These are phyloP conservation scores for Medakamo hakoo DNA, from an alignment of 139 green algal genomes.

Conservation along the genomic window DNA sequence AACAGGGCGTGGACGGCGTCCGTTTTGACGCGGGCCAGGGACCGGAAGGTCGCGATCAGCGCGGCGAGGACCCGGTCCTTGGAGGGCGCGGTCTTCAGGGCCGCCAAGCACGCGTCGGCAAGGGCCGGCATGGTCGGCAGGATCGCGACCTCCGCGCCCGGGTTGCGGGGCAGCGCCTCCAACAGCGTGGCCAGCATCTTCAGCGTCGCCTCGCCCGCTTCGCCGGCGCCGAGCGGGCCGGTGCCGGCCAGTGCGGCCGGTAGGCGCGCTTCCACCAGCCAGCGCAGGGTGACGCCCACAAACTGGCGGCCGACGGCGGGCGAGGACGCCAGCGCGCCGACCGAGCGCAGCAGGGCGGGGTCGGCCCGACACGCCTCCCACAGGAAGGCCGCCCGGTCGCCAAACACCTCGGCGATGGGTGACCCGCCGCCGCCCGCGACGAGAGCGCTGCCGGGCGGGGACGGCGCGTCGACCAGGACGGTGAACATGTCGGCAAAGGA, in stretches of 20 bases:
- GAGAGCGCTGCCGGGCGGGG: too few species aligned
- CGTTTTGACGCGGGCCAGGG: constrained; percentile 15
- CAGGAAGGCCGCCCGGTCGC: constrained; percentile 29
- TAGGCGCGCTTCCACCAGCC: neutral
- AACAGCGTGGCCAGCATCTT: neutral
- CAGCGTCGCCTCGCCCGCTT: neutral
- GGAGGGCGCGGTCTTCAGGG: constrained; percentile 13
- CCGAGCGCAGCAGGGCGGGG: constrained; percentile 23
- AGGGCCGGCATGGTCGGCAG: constrained; percentile 3
- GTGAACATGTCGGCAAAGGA: constrained; percentile 66
- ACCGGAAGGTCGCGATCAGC: constrained; percentile 31
- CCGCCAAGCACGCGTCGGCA: constrained; percentile 12
- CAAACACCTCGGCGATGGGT: constrained; percentile 79
- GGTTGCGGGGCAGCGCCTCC: neutral
- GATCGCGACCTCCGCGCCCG: neutral
- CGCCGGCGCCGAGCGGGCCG: neutral
- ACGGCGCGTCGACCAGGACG: too few species aligned
- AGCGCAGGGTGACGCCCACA: neutral
- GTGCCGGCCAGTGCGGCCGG: neutral
- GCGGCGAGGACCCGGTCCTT: constrained; percentile 39
- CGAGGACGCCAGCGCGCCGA: constrained; percentile 14
- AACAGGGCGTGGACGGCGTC: constrained; percentile 19
- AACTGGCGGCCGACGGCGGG: constrained; percentile 1
- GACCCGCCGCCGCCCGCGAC: constrained; percentile 14
- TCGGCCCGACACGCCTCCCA: constrained; percentile 33